Evolutionary conservation across 73 alveolate species (phyloP).

Genomic region (Paraurostyla sp.): DNA sequence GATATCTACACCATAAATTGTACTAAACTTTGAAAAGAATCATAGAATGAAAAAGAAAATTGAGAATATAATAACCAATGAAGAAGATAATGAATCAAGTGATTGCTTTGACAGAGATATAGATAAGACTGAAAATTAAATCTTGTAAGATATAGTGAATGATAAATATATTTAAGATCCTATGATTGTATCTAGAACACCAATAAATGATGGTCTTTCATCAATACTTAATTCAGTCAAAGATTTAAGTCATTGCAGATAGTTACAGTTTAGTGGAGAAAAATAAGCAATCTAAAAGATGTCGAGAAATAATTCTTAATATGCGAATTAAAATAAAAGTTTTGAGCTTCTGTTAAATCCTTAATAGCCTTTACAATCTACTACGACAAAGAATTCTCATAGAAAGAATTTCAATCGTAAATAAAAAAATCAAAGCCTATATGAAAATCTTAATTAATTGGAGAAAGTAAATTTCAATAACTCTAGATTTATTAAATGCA

Average conservation of each 20-base stretch:
- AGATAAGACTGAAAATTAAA: not conserved
- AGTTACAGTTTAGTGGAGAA: not conserved
- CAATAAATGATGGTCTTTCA: not conserved
- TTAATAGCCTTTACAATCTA: no score
- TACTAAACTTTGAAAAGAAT: not conserved
- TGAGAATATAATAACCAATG: not conserved
- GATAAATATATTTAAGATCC: not conserved
- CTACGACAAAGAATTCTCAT: slow-evolving; percentile 13
- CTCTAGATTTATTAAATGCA: not conserved
- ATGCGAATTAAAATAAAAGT: no score
- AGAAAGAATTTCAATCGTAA: not conserved
- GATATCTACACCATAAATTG: no score
- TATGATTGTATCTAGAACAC: not conserved
- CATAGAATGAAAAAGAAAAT: not conserved
- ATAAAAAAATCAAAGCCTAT: slow-evolving; percentile 17
- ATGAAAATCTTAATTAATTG: not conserved
- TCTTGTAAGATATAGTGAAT: not conserved
- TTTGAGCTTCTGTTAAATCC: no score
- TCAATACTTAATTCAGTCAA: no score
- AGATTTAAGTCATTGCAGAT: no score
- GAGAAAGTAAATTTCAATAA: not conserved
- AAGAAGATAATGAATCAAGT: not conserved
- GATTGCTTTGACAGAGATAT: not conserved
- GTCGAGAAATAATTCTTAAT: slow-evolving; percentile 16
- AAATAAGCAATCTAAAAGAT: not conserved